phyloP scores from a whole-genome alignment of 371 early-diverging fungal species.

The Lichtheimia ramosa region DNA sequence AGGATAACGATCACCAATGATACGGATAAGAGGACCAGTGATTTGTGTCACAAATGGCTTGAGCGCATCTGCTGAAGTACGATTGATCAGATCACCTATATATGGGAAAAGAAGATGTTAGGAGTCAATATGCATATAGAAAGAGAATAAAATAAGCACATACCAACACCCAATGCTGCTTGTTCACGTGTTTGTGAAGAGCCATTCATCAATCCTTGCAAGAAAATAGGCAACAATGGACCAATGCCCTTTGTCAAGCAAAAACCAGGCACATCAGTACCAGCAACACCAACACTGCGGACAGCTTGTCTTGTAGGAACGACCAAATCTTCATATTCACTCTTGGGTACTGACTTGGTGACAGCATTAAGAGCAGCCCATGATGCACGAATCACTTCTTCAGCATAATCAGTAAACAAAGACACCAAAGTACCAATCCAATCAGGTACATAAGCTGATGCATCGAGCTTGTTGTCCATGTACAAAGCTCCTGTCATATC shows the following conservation, averaged over 20 bases:
- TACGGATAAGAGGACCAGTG: constrained; percentile 96
- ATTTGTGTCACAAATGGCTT: constrained; percentile 93
- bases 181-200: constrained; percentile 83
- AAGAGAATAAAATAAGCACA: no score
- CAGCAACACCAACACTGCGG: constrained; percentile 54
- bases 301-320: constrained; percentile 72
- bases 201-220: constrained; percentile 93
- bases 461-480: constrained; percentile 60
- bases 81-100: constrained; percentile 72
- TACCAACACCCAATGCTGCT: constrained; percentile 65
- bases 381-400: constrained; percentile 65
- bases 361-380: constrained; percentile 83
- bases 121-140: not conserved
- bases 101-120: not conserved
- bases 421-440: constrained; percentile 82
- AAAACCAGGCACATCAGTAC: constrained; percentile 83
- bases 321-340: constrained; percentile 84
- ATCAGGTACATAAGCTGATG: constrained; percentile 74
- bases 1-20: constrained; percentile 93
- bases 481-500: constrained; percentile 71
- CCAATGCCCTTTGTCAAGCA: constrained; percentile 91
- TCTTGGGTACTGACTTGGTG: constrained; percentile 78
- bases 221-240: constrained; percentile 87
- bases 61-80: constrained; percentile 76
- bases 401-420: constrained; percentile 61